These are phyloP conservation scores for Fusarium sp. DNA, from an alignment of 2,329 filamentous ascomycete species.

Conservation along the genomic window DNA sequence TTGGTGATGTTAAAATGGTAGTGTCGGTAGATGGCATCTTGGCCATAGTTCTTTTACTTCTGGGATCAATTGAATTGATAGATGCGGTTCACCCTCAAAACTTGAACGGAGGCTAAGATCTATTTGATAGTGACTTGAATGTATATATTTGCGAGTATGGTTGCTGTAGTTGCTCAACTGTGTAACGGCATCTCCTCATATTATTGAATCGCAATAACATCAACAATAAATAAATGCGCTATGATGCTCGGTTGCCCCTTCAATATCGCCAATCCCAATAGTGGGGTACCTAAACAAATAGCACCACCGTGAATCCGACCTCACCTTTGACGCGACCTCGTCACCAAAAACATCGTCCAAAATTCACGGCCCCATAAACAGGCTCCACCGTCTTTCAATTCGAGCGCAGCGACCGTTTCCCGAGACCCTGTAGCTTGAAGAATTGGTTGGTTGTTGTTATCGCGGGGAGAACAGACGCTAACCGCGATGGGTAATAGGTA, in stretches of 20 bases:
- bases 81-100: too few species aligned
- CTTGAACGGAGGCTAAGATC: neutral
- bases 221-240: neutral
- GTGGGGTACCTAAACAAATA: slow-evolving; percentile 27
- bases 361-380: slow-evolving; percentile 38
- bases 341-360: slow-evolving; percentile 26
- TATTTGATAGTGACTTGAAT: neutral
- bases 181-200: too few species aligned
- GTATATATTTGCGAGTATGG: too few species aligned
- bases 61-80: too few species aligned
- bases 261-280: slow-evolving; percentile 23
- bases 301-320: slow-evolving; percentile 33
- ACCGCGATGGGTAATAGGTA: slow-evolving; percentile 55
- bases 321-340: slow-evolving; percentile 8
- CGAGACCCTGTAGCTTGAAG: slow-evolving; percentile 31
- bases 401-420: slow-evolving; percentile 24
- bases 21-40: too few species aligned
- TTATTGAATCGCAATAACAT: too few species aligned
- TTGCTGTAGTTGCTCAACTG: neutral
- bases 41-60: too few species aligned
- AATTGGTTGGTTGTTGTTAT: slow-evolving; percentile 44
- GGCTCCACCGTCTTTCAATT: slow-evolving; percentile 4
- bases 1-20: too few species aligned
- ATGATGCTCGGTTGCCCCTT: slow-evolving; percentile 31
- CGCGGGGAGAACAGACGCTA: slow-evolving; percentile 46